Evolutionary conservation across 306 rosid species (phyloP).

Genomic region (Cucumis melo): DNA sequence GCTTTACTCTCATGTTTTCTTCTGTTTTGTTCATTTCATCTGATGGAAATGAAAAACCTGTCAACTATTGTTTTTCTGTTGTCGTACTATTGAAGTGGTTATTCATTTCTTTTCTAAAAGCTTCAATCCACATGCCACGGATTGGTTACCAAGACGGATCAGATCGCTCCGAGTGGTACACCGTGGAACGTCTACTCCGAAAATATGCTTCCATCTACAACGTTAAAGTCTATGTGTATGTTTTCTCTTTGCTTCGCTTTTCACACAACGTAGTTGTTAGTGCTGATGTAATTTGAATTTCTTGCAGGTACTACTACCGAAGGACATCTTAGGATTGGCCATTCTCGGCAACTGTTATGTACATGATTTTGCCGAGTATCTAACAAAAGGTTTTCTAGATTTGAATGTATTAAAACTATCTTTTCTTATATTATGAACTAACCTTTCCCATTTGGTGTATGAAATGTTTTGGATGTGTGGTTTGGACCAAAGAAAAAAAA

Average conservation of each 20-base stretch:
- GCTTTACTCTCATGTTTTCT: background rate
- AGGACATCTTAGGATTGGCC: constrained; percentile 14
- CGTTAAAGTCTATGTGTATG: constrained; percentile 57
- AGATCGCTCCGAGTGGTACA: constrained; percentile 87
- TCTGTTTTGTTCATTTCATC: background rate
- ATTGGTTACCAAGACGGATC: constrained; percentile 92
- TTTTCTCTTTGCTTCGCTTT: background rate
- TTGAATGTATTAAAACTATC: background rate
- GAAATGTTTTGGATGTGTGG: too few species aligned
- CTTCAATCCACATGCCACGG: constrained; percentile 93
- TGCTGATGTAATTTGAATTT: background rate
- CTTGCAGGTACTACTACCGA: constrained; percentile 66
- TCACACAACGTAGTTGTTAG: background rate
- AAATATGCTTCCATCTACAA: constrained; percentile 70
- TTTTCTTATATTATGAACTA: too few species aligned
- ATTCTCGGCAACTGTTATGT: background rate
- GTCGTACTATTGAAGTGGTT: background rate
- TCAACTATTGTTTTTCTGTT: constrained; percentile 2
- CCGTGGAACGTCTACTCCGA: constrained; percentile 75
- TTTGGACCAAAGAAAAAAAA: too few species aligned
- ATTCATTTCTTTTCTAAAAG: constrained; percentile 18
- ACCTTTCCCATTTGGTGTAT: too few species aligned
- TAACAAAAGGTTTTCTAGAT: background rate
- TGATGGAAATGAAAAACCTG: background rate
- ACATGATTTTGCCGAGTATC: background rate